These are phyloP conservation scores for Boletus sp. DNA, from an alignment of 1,284 basidiomycete species.

Conservation along the genomic window DNA sequence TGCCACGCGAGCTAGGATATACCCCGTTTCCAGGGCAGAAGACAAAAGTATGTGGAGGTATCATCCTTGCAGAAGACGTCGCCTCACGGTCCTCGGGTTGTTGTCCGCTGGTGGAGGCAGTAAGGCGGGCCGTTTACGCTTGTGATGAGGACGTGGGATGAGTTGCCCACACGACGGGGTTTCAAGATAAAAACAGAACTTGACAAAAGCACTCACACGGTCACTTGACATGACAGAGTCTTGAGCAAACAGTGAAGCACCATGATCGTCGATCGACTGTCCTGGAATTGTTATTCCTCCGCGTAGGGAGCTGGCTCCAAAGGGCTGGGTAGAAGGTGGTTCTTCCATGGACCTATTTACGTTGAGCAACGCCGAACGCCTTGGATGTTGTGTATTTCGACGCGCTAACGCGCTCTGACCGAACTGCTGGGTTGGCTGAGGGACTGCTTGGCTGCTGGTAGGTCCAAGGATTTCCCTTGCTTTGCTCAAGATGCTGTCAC, in stretches of 20 bases:
- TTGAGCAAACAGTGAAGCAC: conserved; percentile 22
- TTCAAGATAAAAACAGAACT: too few species aligned
- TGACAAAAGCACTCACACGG: conserved; percentile 12
- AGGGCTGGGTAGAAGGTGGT: conserved; percentile 38
- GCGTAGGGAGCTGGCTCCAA: conserved; percentile 38
- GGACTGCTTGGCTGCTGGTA: conserved; percentile 1
- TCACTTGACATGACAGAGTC: conserved; percentile 1
- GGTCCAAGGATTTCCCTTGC: conserved; percentile 47
- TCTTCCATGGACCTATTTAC: not conserved
- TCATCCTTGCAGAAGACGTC: conserved; percentile 17
- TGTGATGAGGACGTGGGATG: conserved; percentile 1
- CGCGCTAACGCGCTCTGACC: conserved; percentile 22
- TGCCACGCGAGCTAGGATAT: not conserved
- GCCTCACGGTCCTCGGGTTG: conserved; percentile 12
- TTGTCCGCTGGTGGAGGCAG: not conserved
- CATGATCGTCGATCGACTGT: not conserved
- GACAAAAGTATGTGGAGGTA: not conserved
- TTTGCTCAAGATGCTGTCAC: conserved; percentile 49
- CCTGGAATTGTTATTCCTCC: not conserved
- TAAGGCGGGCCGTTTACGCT: conserved; percentile 20
- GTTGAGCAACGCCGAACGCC: conserved; percentile 1
- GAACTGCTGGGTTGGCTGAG: conserved; percentile 33
- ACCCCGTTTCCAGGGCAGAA: not conserved
- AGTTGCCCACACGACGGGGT: not conserved
- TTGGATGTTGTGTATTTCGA: conserved; percentile 4